A percentile compares a stretch with the other conserved stretches of the same genome.
phyloP scores from a whole-genome alignment of 257 asterid species.

The Solanum verrucosum region DNA sequence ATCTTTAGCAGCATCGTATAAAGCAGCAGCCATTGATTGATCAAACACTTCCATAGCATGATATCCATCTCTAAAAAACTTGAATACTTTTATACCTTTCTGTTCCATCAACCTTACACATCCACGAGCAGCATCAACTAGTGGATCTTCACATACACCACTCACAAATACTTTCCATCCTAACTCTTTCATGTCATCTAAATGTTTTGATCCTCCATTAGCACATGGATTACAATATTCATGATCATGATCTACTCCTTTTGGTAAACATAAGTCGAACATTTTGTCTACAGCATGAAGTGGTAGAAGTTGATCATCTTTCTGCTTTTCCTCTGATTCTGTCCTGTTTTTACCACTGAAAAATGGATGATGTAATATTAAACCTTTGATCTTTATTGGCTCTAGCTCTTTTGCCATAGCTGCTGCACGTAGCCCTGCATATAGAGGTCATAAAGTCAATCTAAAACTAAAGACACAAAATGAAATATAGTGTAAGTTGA shows the following conservation, averaged over 20 bases:
- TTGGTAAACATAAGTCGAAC: conserved; percentile 12
- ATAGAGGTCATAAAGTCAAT: neutral
- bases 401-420: neutral
- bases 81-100: conserved; percentile 11
- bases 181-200: conserved; percentile 6
- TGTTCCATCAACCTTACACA: conserved; percentile 26
- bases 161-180: neutral
- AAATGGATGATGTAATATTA: conserved; percentile 23
- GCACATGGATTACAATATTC: conserved; percentile 15
- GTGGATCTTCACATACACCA: conserved; percentile 18
- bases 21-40: conserved; percentile 15
- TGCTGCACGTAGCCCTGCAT: neutral
- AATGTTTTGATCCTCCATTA: conserved; percentile 10
- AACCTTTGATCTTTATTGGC: conserved; percentile 4
- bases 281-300: conserved; percentile 4
- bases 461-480: neutral
- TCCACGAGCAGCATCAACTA: conserved; percentile 16
- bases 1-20: conserved; percentile 12
- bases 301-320: conserved; percentile 8
- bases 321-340: conserved; percentile 5
- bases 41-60: conserved; percentile 41
- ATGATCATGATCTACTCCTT: conserved; percentile 19
- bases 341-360: conserved; percentile 15
- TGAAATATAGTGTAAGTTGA: neutral
- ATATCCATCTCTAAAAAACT: conserved; percentile 25